A percentile compares a stretch with the other conserved stretches of the same genome.
These are phyloP conservation scores for Rhizoclosmatium globosum DNA, from an alignment of 192 early-diverging fungal genomes.

Conservation along the genomic window DNA sequence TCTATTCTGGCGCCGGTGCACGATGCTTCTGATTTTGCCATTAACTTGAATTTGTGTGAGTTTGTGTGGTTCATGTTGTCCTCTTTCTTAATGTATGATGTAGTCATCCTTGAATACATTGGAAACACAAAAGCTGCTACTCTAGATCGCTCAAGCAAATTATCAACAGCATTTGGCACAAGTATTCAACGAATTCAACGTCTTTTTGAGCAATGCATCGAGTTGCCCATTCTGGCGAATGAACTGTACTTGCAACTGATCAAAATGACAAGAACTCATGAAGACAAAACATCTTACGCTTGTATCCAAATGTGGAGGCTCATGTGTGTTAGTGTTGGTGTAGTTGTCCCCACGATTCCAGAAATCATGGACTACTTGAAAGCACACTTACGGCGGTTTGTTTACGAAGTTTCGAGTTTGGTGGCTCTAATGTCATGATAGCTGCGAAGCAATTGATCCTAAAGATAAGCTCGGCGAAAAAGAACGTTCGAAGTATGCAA, in stretches of 20 bases:
- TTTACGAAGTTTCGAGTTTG: background rate
- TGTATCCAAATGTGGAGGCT: constrained; percentile 53
- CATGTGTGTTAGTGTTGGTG: constrained; percentile 46
- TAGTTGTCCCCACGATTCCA: constrained; percentile 40
- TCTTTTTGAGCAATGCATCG: constrained; percentile 45
- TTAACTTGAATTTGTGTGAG: constrained; percentile 29
- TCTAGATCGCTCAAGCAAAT: background rate
- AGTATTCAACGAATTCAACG: constrained; percentile 39
- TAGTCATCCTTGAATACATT: constrained; percentile 29
- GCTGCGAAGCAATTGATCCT: constrained; percentile 40
- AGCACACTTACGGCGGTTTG: constrained; percentile 50
- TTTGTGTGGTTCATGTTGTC: background rate
- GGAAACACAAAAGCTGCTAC: background rate
- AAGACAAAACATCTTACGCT: constrained; percentile 38
- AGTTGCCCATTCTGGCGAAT: constrained; percentile 39
- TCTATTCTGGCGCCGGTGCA: constrained; percentile 40
- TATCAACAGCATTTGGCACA: background rate
- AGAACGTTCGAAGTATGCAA: constrained; percentile 49
- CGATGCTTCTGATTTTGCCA: constrained; percentile 47
- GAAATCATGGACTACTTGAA: constrained; percentile 57
- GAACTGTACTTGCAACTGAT: constrained; percentile 60
- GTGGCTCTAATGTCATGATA: constrained; percentile 32
- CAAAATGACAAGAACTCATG: constrained; percentile 52
- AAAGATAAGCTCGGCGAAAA: constrained; percentile 41
- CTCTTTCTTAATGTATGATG: too few relatives aligned